Percentiles rank a stretch among this genome's conserved stretches.
phyloP scores from a whole-genome alignment of 768 basidiomycete species.

The Daedaleopsis sinensis region DNA sequence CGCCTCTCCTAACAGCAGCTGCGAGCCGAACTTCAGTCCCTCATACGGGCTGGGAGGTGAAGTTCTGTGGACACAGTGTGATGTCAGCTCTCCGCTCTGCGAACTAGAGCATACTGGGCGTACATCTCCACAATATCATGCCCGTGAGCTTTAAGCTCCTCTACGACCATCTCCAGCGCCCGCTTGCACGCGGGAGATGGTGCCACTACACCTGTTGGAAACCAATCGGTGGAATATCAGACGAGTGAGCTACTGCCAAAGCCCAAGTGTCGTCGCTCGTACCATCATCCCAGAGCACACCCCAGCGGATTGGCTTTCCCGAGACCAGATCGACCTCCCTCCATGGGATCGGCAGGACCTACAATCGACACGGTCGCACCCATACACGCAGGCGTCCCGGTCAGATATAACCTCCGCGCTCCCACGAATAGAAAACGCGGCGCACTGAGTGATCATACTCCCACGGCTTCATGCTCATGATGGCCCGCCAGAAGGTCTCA shows the following conservation, averaged over 20 bases:
- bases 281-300: constrained; percentile 48
- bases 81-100: not conserved
- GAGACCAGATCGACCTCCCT: constrained; percentile 33
- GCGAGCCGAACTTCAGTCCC: constrained; percentile 24
- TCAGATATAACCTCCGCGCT: not conserved
- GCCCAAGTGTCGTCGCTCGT: not conserved
- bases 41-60: constrained; percentile 30
- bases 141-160: constrained; percentile 38
- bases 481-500: constrained; percentile 46
- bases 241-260: not conserved
- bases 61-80: constrained; percentile 31
- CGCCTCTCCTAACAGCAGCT: constrained; percentile 29
- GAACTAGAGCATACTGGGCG: constrained; percentile 6
- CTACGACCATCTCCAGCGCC: constrained; percentile 39
- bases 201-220: constrained; percentile 31
- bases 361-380: not conserved
- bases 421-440: not conserved
- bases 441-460: constrained; percentile 46
- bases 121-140: constrained; percentile 45
- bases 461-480: constrained; percentile 46
- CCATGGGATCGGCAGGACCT: constrained; percentile 50
- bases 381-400: not conserved
- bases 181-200: constrained; percentile 46
- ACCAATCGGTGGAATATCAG: not conserved
- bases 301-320: constrained; percentile 41